Percentiles rank a stretch among this genome's conserved stretches.
Evolutionary conservation across 2,329 filamentous ascomycete genomes (phyloP).

Genomic region (Venturia pyrina): DNA sequence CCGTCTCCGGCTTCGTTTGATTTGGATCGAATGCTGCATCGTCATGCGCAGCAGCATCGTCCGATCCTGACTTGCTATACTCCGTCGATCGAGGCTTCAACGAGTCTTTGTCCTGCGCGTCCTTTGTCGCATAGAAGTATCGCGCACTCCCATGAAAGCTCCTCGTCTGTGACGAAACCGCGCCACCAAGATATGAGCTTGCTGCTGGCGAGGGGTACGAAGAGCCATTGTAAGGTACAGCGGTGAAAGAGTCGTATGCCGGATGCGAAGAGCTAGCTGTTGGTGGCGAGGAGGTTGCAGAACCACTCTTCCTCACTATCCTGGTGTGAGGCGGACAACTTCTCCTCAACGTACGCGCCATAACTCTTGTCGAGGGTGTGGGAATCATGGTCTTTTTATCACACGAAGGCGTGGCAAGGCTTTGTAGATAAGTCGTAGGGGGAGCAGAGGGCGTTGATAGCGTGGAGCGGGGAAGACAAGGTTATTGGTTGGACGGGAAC

Average conservation of each 20-base stretch:
- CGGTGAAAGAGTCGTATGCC: neutral
- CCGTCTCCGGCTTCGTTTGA: slow-evolving; percentile 56
- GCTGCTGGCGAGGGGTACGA: neutral
- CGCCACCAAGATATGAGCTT: neutral
- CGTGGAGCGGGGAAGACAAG: neutral
- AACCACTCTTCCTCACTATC: neutral
- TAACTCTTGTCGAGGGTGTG: neutral
- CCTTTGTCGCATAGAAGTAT: slow-evolving; percentile 26
- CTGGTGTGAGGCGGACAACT: slow-evolving; percentile 1
- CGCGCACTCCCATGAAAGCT: neutral
- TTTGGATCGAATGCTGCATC: slow-evolving; percentile 60
- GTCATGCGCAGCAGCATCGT: slow-evolving; percentile 42
- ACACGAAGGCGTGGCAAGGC: neutral
- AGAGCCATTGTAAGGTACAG: neutral
- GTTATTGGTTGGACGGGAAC: neutral
- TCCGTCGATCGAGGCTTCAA: slow-evolving; percentile 58
- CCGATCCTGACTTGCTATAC: slow-evolving; percentile 57
- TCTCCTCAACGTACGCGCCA: neutral
- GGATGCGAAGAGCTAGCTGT: neutral
- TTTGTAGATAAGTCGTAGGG: neutral
- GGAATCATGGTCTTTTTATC: neutral
- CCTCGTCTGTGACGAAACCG: neutral
- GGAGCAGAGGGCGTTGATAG: neutral
- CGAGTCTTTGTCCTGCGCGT: slow-evolving; percentile 41
- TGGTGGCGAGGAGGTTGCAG: neutral